Percentiles rank a stretch among this genome's conserved stretches.
Conservation (phyloP, 306 rosid species). For the Prunus salicina region DNA sequence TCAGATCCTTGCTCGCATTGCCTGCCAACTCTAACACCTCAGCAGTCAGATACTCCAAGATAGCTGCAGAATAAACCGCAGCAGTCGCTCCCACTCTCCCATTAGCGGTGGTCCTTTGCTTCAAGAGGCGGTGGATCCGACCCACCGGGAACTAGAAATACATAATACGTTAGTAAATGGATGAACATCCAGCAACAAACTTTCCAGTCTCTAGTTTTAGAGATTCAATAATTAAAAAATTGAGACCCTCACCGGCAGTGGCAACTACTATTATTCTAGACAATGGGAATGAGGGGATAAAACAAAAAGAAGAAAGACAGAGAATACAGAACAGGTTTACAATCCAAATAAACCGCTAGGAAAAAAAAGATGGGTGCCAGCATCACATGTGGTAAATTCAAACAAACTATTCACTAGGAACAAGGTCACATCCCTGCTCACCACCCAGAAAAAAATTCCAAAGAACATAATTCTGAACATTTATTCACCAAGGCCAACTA, state of each 20-base stretch:
- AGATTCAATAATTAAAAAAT: not conserved
- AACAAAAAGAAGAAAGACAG: not conserved
- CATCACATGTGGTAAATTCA: not conserved
- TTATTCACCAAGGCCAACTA: not conserved
- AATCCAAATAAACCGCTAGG: not conserved
- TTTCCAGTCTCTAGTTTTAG: not conserved
- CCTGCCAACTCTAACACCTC: constrained; percentile 79
- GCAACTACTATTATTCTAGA: not conserved
- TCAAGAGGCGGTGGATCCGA: constrained; percentile 65
- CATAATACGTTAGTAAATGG: constrained; percentile 1
- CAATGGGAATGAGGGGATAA: not conserved
- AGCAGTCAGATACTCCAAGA: constrained; percentile 74
- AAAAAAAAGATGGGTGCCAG: not conserved
- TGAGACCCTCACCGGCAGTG: not conserved
- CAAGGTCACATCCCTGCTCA: not conserved
- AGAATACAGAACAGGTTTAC: not conserved
- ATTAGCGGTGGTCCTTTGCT: constrained; percentile 59
- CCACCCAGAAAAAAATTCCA: not conserved
- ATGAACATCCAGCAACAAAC: not conserved
- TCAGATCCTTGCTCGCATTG: constrained; percentile 75
- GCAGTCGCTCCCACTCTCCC: constrained; percentile 84
- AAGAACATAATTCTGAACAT: not conserved
- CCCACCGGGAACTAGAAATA: constrained; percentile 74
- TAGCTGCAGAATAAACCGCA: constrained; percentile 77
- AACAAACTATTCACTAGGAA: not conserved